Evolutionary conservation across 2,329 filamentous ascomycete genomes (phyloP), one percentile per base, ranked within the genome.

Genomic region (Epichloe hybrida): DNA sequence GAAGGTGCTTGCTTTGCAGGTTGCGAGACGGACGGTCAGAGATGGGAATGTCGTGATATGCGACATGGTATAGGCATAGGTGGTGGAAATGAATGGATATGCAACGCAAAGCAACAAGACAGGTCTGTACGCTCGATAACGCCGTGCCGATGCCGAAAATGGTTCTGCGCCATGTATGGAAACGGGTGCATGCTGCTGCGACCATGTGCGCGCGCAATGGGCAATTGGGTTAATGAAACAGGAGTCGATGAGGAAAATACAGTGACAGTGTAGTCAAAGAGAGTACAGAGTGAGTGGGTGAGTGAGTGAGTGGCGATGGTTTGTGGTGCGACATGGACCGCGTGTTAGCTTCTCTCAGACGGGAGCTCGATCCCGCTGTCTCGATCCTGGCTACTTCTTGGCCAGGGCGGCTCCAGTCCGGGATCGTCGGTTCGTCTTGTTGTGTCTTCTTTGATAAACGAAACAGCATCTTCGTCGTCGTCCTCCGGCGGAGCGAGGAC

Each of bases 401-500:
- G 55, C 64, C 67, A 68, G 4, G 62, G 57, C 23, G 59, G 55
- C 45, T 64, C 61, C 17, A 58, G 52, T 13, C 53, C 52, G 4
- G 50, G 54, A 23, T 57, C 58, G 12, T 50, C 53, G 48, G 50
- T 49, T 50, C 58, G 62, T 53, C 64, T 38, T 49, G 57, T 42
- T 49, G 56, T 39, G 52, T 58, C 55, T 50, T 53, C 27, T 49
- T 53, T 48, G 52, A 40, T 40, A n/a, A 52, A 53, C 39, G 59
- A 56, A 7, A 48, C 59, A 38, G 63, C 60, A n/a, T 60, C 62
- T 6, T 63, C 62, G 15, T 66, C 66, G 5, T 81, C 69, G 46
- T 90, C 85, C 55, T 91, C 86, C 0, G 77, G 74, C 1, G 74
- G 71, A 9, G 77, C 74, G 3, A 96, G 72, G 1, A 95, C 85